These are phyloP conservation scores for Pseudofabraea citricarpa DNA, from an alignment of 2,329 filamentous ascomycete species.

Conservation along the genomic window DNA sequence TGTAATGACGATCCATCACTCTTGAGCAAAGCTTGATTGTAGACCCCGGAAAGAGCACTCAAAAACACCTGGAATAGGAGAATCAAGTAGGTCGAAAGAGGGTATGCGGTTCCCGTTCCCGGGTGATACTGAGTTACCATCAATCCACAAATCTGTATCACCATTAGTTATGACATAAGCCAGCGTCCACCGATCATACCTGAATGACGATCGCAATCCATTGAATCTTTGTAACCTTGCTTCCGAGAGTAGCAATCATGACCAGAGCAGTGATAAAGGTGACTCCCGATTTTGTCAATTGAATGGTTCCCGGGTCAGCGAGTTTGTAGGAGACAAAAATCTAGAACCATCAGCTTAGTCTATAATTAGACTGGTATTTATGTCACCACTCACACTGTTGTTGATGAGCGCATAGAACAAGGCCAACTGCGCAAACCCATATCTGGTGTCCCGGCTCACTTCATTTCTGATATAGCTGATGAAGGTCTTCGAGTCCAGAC, in stretches of 20 bases:
- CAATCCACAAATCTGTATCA: constrained; percentile 22
- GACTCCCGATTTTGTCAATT: constrained; percentile 27
- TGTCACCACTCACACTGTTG: constrained; percentile 21
- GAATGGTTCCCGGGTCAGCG: constrained; percentile 29
- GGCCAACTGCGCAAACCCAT: constrained; percentile 28
- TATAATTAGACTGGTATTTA: no score
- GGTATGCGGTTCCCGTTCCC: constrained; percentile 23
- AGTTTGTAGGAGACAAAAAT: constrained; percentile 28
- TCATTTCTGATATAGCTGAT: constrained; percentile 11
- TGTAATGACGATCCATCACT: constrained; percentile 27
- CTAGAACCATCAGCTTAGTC: constrained; percentile 14
- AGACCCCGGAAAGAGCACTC: constrained; percentile 28
- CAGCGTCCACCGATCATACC: constrained; percentile 9
- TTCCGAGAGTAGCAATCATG: constrained; percentile 23
- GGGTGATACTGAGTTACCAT: constrained; percentile 28
- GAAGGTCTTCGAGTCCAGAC: constrained; percentile 3
- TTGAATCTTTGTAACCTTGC: constrained; percentile 25
- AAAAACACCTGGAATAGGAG: constrained; percentile 28
- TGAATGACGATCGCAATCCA: constrained; percentile 30
- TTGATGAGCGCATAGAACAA: constrained; percentile 31
- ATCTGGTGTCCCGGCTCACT: constrained; percentile 25
- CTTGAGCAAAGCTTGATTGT: constrained; percentile 31
- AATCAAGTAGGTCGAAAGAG: constrained; percentile 26
- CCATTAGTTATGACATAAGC: background rate
- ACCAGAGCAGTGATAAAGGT: constrained; percentile 29